Base-by-base conservation (phyloP, 495 filamentous ascomycete species). In the Aspergillus coremiiformis region DNA sequence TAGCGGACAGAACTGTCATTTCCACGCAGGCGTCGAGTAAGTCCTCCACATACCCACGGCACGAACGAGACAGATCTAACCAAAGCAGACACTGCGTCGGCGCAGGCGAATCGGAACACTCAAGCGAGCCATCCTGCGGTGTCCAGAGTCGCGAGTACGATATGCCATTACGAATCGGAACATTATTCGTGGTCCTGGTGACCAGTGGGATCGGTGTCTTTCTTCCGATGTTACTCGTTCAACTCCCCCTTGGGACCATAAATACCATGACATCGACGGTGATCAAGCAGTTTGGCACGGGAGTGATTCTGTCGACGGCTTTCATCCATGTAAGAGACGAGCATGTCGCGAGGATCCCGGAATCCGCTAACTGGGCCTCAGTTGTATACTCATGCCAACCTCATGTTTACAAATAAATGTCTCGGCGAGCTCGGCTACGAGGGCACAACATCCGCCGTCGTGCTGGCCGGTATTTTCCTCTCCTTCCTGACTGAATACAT, bases 221-320 rank as follows among this genome's bases (percentile, higher is more conserved):
- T 52, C 59, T 68, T 4, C 73, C 74, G 1, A 69, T 76, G 21
- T 43, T 70, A 1, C 50, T 76, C 10, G 49, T 53, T n/a, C 65
- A 66, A 24, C 58, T 70, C 3, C 67, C 63, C 4, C 64, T 58
- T 14, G 52, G 56, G 11, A 54, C 53, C 3, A 53, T 74, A 45
- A 68, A 77, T 29, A 76, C 78, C 43, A 74, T 77, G 15, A 57
- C 78, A 8, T 68, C 60, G 43, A 70, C 62, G 0, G 33, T 64
- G 11, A 70, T 86, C 23, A 80, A 84, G 56, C 84, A 89, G 51
- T 88, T 89, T 51, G 85, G 86, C 5, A 87, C 86, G 0, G 86
- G 86, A 1, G 78, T 89, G 19, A 82, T 89, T 52, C 73, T 89
- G 39, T 74, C 85, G 4, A 89, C 85, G 0, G 84, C 82, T 12